Base-by-base conservation (phyloP, 306 rosid genomes). In the Erythrophleum fordii region DNA sequence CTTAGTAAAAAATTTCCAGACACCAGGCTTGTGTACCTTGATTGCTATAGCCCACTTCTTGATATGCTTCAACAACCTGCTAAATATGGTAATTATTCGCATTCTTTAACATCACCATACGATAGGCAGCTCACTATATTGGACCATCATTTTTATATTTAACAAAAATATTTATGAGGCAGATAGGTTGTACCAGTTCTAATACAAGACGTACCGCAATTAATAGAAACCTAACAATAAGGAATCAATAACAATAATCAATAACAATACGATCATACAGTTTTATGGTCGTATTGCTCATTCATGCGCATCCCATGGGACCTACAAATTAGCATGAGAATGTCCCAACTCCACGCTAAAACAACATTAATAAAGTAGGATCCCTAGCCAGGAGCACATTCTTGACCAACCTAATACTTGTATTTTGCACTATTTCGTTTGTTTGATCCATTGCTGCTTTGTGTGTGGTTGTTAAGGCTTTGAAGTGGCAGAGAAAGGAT, bases 1-100 rank as follows among this genome's bases (percentile, higher is more conserved):
- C 79, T 94, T 25, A 66, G 14, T 2, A 42, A 75, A 3, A 53
- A 25, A 14, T 79, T 89, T 23, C 78, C 90, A 35, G 83, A 84
- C 5, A 77, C 98, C 17, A 88, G 58, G 70, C 67, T 94, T 52
- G 90, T 90, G 56, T 90, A 88, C 62, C 72, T 94, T 31, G 97
- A 92, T 60, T n/a, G 69, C 58, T 94, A 86, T 64, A 64, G 37
- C 48, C 73, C 85, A 11, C 45, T 87, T 9, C 52, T 84, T 25
- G 20, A 72, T 6, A n/a, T 94, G 2, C 55, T 88, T 80, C 89
- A 82, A 87, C 81, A 84, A 29, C 93, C 94, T 34, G 22, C 82
- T 52, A 29, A 77, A 77, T 85, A 86, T 62, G 95, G 98, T 91
- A 81, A 80, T 10, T 31, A 0, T 0, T 64, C 65, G 34, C 41